Conservation (phyloP, 495 filamentous ascomycete genomes). For the Sphaerosporella brunnea region DNA sequence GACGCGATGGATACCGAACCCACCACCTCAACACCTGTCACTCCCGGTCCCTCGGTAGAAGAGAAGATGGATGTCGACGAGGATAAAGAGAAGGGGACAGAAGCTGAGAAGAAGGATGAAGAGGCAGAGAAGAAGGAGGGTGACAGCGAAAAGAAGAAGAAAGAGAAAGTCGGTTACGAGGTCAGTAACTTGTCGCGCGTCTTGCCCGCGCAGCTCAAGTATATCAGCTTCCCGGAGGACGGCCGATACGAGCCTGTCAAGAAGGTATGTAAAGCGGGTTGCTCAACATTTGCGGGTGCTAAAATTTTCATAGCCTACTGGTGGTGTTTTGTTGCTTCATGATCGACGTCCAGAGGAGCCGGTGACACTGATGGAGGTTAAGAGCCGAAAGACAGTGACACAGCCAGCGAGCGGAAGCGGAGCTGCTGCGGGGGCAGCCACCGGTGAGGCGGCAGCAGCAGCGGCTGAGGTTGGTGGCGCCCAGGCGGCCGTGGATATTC, state of each 20-base stretch:
- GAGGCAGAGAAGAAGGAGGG: slow-evolving; percentile 44
- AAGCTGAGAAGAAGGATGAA: slow-evolving; percentile 37
- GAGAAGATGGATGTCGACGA: slow-evolving; percentile 83
- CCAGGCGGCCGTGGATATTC: slow-evolving; percentile 56
- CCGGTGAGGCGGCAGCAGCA: slow-evolving; percentile 21
- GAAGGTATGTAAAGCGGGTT: slow-evolving; percentile 44
- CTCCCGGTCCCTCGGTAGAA: slow-evolving; percentile 36
- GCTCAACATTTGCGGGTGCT: not conserved
- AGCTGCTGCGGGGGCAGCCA: slow-evolving; percentile 11
- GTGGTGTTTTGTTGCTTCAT: slow-evolving; percentile 76
- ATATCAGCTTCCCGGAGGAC: slow-evolving; percentile 68
- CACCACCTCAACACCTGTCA: slow-evolving; percentile 58
- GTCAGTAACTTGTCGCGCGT: slow-evolving; percentile 94
- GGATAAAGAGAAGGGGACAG: slow-evolving; percentile 45
- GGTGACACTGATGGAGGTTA: slow-evolving; percentile 66
- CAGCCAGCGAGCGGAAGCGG: slow-evolving; percentile 30
- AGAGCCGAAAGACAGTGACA: slow-evolving; percentile 39
- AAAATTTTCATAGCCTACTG: slow-evolving; percentile 50
- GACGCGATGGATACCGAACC: slow-evolving; percentile 81
- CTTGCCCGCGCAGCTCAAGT: slow-evolving; percentile 82
- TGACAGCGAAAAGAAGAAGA: slow-evolving; percentile 55
- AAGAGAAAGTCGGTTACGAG: slow-evolving; percentile 91
- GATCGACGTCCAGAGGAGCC: slow-evolving; percentile 66
- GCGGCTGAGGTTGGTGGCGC: slow-evolving; percentile 35
- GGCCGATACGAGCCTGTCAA: slow-evolving; percentile 88